phyloP scores from a whole-genome alignment of 495 filamentous ascomycete genomes.

The Pseudomonodictys pantanalensis region DNA sequence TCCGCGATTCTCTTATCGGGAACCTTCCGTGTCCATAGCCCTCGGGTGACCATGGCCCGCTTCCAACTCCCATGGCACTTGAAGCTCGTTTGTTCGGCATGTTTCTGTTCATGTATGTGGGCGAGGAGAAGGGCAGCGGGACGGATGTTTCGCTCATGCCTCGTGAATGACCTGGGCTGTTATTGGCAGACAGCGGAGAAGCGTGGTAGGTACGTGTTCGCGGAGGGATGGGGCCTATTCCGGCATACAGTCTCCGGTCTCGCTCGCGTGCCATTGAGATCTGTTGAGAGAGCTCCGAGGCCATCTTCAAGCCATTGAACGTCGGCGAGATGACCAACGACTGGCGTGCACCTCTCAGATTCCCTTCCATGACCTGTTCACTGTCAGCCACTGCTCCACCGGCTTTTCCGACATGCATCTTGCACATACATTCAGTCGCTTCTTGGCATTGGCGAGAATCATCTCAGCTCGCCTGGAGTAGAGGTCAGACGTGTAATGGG shows the following conservation, averaged over 20 bases:
- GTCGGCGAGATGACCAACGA: constrained; percentile 49
- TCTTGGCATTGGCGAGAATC: constrained; percentile 88
- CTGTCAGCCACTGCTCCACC: constrained; percentile 4
- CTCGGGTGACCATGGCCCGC: constrained; percentile 32
- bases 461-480: constrained; percentile 80
- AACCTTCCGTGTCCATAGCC: constrained; percentile 22
- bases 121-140: constrained; percentile 20
- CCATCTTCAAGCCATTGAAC: constrained; percentile 23
- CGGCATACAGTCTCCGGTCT: constrained; percentile 25
- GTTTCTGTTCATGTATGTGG: constrained; percentile 8
- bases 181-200: constrained; percentile 27
- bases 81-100: constrained; percentile 26
- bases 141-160: constrained; percentile 37
- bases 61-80: constrained; percentile 30
- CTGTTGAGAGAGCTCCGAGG: constrained; percentile 27
- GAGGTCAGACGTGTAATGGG: constrained; percentile 65
- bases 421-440: constrained; percentile 71
- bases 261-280: constrained; percentile 23
- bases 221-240: constrained; percentile 27
- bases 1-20: constrained; percentile 29
- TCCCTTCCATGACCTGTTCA: constrained; percentile 83
- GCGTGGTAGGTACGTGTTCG: constrained; percentile 15
- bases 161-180: constrained; percentile 35
- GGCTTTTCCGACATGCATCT: not conserved
- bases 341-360: constrained; percentile 74